phyloP scores from a whole-genome alignment of 768 basidiomycete genomes.

The Lactarius sanguifluus region DNA sequence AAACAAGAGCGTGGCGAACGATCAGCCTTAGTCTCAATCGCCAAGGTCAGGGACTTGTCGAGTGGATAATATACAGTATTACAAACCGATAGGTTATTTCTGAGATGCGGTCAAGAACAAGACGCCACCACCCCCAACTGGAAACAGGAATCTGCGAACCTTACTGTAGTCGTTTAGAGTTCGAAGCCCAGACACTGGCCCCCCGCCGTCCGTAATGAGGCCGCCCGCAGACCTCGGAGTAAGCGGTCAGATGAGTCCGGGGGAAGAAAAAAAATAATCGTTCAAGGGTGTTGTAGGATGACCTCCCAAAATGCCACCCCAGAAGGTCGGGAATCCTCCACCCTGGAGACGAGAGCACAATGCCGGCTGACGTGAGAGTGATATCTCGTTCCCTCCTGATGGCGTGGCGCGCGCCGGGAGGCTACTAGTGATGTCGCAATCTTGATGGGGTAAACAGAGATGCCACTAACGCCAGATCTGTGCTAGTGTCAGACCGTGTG shows the following conservation, averaged over 20 bases:
- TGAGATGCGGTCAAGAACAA: constrained; percentile 1
- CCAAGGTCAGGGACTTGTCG: neutral
- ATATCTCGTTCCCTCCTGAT: constrained; percentile 11
- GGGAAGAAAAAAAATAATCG: constrained; percentile 3
- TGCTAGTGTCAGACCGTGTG: constrained; percentile 67
- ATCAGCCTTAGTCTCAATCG: neutral
- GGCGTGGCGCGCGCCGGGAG: constrained; percentile 9
- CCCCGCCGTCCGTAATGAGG: constrained; percentile 12
- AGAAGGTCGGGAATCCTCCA: constrained; percentile 12
- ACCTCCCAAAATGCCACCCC: constrained; percentile 15
- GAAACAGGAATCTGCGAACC: constrained; percentile 12
- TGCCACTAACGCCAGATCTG: constrained; percentile 59
- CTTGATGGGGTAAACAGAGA: constrained; percentile 17
- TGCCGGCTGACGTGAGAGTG: neutral
- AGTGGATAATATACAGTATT: neutral
- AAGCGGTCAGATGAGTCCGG: constrained; percentile 24
- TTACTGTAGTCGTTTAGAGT: constrained; percentile 15
- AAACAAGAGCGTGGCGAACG: neutral
- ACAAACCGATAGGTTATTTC: neutral
- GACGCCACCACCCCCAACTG: neutral
- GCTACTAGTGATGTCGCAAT: neutral
- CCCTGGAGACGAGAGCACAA: constrained; percentile 14
- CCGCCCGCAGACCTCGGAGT: constrained; percentile 15
- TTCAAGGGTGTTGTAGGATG: constrained; percentile 6
- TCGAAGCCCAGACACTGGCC: constrained; percentile 16